Evolutionary conservation across 2,329 filamentous ascomycete species (phyloP).

Genomic region (Beauveria scarabaeidicola): DNA sequence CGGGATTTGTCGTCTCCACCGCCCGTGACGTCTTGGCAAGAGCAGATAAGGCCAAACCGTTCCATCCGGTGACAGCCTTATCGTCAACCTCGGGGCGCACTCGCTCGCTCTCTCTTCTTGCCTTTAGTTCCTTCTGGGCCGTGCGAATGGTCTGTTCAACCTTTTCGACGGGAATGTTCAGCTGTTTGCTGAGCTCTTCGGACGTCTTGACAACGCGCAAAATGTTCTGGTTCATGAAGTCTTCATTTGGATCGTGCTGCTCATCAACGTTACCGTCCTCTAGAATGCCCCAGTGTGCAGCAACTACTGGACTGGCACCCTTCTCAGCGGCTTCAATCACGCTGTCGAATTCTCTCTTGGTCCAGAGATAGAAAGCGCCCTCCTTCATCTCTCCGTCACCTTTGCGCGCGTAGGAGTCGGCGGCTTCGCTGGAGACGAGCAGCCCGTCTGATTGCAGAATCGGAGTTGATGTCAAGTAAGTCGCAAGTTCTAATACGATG

Average conservation of each 20-base stretch:
- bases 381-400: conserved; percentile 76
- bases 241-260: conserved; percentile 80
- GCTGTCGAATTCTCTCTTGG: conserved; percentile 72
- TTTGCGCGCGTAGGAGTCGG: conserved; percentile 69
- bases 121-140: conserved; percentile 59
- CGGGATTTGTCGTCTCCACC: conserved; percentile 51
- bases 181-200: conserved; percentile 62
- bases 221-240: conserved; percentile 91
- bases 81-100: conserved; percentile 73
- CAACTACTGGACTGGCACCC: conserved; percentile 63
- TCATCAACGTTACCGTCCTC: conserved; percentile 79
- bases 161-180: conserved; percentile 62
- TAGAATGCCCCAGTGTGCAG: conserved; percentile 75
- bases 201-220: conserved; percentile 62
- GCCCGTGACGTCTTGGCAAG: conserved; percentile 68
- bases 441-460: conserved; percentile 62
- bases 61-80: conserved; percentile 82
- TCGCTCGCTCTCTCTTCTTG: conserved; percentile 65
- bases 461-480: conserved; percentile 70
- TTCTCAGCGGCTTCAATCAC: conserved; percentile 46
- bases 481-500: conserved; percentile 70
- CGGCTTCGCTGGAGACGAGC: conserved; percentile 83
- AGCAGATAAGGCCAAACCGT: conserved; percentile 77
- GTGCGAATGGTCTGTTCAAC: conserved; percentile 58
- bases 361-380: conserved; percentile 94